Conservation (phyloP, 208 protist genomes). For the Tritrichomonas musculus region DNA sequence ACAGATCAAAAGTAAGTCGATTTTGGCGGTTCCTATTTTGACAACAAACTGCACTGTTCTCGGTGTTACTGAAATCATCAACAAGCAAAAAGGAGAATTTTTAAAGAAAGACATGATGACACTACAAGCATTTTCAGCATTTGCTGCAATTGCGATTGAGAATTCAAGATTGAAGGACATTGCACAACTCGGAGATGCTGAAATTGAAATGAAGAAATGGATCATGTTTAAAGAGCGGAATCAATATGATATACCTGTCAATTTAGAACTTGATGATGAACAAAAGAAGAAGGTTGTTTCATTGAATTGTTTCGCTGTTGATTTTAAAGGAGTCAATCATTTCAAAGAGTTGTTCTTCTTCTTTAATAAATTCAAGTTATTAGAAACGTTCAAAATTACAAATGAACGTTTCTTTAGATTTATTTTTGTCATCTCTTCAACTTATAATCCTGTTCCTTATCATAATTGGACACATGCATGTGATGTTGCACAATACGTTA, state of each 20-base stretch:
- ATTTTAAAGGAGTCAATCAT: neutral
- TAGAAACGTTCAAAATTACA: constrained; percentile 35
- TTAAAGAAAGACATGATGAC: neutral
- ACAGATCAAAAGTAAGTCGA: neutral
- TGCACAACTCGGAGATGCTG: neutral
- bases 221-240: neutral
- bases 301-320: neutral
- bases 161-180: neutral
- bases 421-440: neutral
- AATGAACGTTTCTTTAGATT: neutral
- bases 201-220: constrained; percentile 18
- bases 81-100: neutral
- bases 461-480: constrained; percentile 63
- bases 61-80: neutral
- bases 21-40: neutral
- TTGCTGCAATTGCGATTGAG: neutral
- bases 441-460: constrained; percentile 55
- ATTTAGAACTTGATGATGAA: neutral
- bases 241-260: neutral
- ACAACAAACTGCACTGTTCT: neutral
- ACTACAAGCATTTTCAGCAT: neutral
- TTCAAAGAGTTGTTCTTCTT: neutral
- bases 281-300: neutral
- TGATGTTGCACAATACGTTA: constrained; percentile 59
- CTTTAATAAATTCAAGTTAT: constrained; percentile 34